A percentile compares a stretch with the other conserved stretches of the same genome.
Conservation (phyloP, 129 eudicot genomes). For the Scalesia atractyloides region DNA sequence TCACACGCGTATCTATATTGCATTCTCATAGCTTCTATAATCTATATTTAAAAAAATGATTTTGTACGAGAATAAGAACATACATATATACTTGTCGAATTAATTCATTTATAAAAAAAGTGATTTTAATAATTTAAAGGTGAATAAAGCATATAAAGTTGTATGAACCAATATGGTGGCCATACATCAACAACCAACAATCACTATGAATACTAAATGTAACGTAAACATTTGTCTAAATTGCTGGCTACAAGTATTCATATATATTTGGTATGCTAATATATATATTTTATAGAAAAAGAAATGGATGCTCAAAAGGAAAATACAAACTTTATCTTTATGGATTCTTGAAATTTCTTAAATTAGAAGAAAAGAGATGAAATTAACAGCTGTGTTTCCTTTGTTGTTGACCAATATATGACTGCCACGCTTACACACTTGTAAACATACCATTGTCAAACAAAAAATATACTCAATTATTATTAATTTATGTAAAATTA, state of each 20-base stretch:
- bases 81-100: no score
- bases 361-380: constrained; percentile 38
- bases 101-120: background rate
- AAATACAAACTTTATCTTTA: constrained; percentile 30
- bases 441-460: constrained; percentile 4
- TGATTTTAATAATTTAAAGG: background rate
- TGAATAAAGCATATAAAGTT: background rate
- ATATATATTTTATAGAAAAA: constrained; percentile 9
- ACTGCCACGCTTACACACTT: constrained; percentile 36
- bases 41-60: no score
- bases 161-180: constrained; percentile 8
- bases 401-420: constrained; percentile 31
- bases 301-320: constrained; percentile 17
- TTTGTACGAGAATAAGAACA: no score
- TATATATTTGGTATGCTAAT: background rate
- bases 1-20: no score
- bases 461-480: background rate
- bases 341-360: constrained; percentile 43
- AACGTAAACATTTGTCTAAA: constrained; percentile 21
- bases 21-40: no score
- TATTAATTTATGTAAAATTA: background rate
- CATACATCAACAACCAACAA: constrained; percentile 14
- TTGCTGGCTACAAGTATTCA: constrained; percentile 26
- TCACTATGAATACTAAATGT: constrained; percentile 15
- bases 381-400: constrained; percentile 43